Conservation (phyloP, 495 filamentous ascomycete species). For the Penicillium subrubescens region DNA sequence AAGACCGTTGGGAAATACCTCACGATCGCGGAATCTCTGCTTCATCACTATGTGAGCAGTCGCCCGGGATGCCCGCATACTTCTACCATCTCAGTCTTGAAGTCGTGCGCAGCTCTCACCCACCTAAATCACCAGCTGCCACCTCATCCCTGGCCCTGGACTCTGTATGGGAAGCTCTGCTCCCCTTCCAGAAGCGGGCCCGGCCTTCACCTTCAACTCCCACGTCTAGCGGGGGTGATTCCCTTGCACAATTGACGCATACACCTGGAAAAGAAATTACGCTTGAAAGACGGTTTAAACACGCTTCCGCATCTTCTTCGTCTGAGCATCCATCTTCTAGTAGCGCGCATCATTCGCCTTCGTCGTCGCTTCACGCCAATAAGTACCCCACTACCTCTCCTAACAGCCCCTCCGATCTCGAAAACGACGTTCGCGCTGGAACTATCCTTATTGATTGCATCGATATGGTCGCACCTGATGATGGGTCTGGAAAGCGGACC, state of each 20-base stretch:
- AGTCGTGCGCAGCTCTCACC: slow-evolving; percentile 58
- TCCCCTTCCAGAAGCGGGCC: slow-evolving; percentile 42
- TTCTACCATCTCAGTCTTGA: slow-evolving; percentile 92
- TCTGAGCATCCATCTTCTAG: background rate
- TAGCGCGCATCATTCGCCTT: slow-evolving; percentile 7
- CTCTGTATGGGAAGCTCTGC: slow-evolving; percentile 45
- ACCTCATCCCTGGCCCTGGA: slow-evolving; percentile 29
- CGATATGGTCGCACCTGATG: slow-evolving; percentile 56
- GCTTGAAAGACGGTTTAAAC: slow-evolving; percentile 8
- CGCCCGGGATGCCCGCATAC: slow-evolving; percentile 72
- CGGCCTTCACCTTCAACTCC: slow-evolving; percentile 17
- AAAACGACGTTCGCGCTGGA: slow-evolving; percentile 65
- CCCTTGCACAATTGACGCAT: background rate
- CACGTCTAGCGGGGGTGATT: slow-evolving; percentile 1
- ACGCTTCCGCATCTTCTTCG: background rate
- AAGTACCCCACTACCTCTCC: slow-evolving; percentile 15
- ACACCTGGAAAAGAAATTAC: background rate
- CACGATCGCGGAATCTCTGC: background rate
- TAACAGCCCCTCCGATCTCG: slow-evolving; percentile 16
- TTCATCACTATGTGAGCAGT: slow-evolving; percentile 32
- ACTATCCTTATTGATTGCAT: slow-evolving; percentile 66
- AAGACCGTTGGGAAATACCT: background rate
- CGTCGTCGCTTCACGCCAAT: background rate
- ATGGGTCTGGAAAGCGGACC: slow-evolving; percentile 19
- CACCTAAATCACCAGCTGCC: slow-evolving; percentile 21